Percentiles rank a stretch among this genome's conserved stretches.
phyloP scores from a whole-genome alignment of 768 basidiomycete genomes.

The Lentinus tigrinus region DNA sequence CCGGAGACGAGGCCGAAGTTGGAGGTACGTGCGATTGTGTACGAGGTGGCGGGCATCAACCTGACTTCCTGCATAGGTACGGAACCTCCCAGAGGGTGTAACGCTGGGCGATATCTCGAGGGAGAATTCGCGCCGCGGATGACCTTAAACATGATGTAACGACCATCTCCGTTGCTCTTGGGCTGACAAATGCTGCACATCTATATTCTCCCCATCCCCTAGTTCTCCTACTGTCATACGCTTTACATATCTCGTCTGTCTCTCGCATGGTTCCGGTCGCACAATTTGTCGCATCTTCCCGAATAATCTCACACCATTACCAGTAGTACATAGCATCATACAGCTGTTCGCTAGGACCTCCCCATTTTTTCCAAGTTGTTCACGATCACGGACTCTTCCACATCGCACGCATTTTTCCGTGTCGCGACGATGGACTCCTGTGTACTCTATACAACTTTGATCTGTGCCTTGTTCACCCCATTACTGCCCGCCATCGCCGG shows the following conservation, averaged over 20 bases:
- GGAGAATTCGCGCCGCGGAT: constrained; percentile 19
- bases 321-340: no score
- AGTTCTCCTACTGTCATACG: background rate
- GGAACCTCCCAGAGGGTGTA: constrained; percentile 25
- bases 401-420: background rate
- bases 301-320: no score
- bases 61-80: constrained; percentile 17
- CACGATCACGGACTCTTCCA: background rate
- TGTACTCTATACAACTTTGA: background rate
- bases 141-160: background rate
- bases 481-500: background rate
- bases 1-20: constrained; percentile 19
- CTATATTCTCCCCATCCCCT: background rate
- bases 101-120: constrained; percentile 22
- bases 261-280: background rate
- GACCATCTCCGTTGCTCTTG: background rate
- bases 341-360: no score
- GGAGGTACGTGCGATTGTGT: background rate
- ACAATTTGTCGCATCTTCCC: no score
- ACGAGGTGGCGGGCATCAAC: background rate
- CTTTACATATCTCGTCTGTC: background rate
- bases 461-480: background rate
- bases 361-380: background rate
- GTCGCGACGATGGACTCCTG: background rate
- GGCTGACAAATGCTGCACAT: background rate